These are phyloP conservation scores for Cicer chorassanicum DNA, from an alignment of 306 rosid species.

Conservation along the genomic window DNA sequence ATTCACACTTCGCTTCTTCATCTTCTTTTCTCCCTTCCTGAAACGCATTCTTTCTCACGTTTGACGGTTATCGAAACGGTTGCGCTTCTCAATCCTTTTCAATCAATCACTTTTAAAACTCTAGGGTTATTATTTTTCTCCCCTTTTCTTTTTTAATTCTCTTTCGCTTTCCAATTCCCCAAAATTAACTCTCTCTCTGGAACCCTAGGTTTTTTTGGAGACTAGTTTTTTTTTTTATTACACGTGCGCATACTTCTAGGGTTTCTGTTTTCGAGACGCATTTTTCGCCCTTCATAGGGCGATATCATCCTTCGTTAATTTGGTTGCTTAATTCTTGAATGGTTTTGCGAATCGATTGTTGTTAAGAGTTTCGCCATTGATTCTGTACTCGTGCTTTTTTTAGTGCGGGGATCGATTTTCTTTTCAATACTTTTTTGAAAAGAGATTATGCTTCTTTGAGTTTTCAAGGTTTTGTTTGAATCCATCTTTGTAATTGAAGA, in stretches of 20 bases:
- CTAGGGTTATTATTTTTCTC: slow-evolving; percentile 67
- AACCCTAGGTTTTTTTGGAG: slow-evolving; percentile 58
- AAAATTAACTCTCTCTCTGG: slow-evolving; percentile 30
- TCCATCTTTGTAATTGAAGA: slow-evolving; percentile 61
- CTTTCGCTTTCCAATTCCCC: slow-evolving; percentile 37
- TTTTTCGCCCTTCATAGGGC: slow-evolving; percentile 55
- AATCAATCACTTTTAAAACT: slow-evolving; percentile 43
- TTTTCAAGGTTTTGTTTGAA: slow-evolving; percentile 49
- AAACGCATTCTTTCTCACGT: slow-evolving; percentile 62
- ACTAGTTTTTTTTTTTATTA: neutral
- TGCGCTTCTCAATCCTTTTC: slow-evolving; percentile 57
- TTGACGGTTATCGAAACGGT: slow-evolving; percentile 59
- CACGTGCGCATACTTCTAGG: slow-evolving; percentile 50
- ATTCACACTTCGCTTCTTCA: neutral
- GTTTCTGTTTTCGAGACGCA: slow-evolving; percentile 54
- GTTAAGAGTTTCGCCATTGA: slow-evolving; percentile 39
- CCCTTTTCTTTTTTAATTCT: slow-evolving; percentile 8
- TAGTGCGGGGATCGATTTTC: slow-evolving; percentile 34
- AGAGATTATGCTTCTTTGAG: slow-evolving; percentile 59
- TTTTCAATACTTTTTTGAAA: neutral
- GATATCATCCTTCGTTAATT: slow-evolving; percentile 15
- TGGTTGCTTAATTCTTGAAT: slow-evolving; percentile 49
- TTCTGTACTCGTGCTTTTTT: slow-evolving; percentile 21
- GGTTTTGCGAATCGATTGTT: slow-evolving; percentile 43
- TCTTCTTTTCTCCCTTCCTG: neutral